Conservation (phyloP, 768 basidiomycete species). For the Russula emetica region DNA sequence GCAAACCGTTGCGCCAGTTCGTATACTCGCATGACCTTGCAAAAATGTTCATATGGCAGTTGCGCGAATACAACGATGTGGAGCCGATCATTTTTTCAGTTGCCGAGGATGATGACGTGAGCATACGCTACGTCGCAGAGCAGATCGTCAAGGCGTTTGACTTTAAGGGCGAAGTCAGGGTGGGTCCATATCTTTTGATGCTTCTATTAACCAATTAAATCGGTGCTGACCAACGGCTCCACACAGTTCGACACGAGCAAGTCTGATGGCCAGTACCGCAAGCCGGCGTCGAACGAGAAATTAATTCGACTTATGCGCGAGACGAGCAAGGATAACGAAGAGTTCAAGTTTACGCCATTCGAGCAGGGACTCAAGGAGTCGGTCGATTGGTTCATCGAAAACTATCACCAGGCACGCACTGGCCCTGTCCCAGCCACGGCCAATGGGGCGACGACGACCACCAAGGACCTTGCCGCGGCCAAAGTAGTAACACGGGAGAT, state of each 20-base stretch:
- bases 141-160: neutral
- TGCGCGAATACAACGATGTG: constrained; percentile 1
- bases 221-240: neutral
- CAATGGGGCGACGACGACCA: neutral
- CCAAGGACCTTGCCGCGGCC: neutral
- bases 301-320: neutral
- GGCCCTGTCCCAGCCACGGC: neutral
- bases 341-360: constrained; percentile 7
- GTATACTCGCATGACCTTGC: neutral
- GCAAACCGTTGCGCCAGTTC: constrained; percentile 2
- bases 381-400: constrained; percentile 4
- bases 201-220: neutral
- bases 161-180: neutral
- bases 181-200: neutral
- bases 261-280: constrained; percentile 7
- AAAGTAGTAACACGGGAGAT: neutral
- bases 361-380: neutral
- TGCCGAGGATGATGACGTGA: neutral
- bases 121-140: constrained; percentile 3
- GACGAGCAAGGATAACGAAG: neutral
- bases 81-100: neutral
- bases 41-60: neutral
- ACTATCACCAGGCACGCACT: neutral
- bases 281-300: constrained; percentile 2
- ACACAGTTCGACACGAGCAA: constrained; percentile 5